phyloP scores from a whole-genome alignment of 371 early-diverging fungal species.

The Choanephora cucurbitarum region DNA sequence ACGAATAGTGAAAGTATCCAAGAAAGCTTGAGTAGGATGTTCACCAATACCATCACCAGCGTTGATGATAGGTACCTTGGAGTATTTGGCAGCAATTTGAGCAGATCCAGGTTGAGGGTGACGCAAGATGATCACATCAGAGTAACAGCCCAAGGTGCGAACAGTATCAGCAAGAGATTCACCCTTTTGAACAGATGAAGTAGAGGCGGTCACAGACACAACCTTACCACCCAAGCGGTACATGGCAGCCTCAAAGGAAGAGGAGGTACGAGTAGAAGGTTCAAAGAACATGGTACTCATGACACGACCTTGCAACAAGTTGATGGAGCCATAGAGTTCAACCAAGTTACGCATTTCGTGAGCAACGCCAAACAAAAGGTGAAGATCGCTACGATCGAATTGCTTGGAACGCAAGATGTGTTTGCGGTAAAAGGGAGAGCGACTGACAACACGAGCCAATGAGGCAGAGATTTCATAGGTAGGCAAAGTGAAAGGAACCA shows the following conservation, averaged over 20 bases:
- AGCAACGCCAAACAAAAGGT: conserved; percentile 92
- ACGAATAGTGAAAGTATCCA: conserved; percentile 94
- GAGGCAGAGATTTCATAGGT: conserved; percentile 64
- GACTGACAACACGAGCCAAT: conserved; percentile 62
- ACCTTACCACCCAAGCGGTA: conserved; percentile 90
- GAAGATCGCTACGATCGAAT: conserved; percentile 89
- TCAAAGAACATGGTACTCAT: conserved; percentile 96
- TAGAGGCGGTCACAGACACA: conserved; percentile 78
- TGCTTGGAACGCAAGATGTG: conserved; percentile 89
- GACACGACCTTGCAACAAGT: conserved; percentile 86
- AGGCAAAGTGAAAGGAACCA: conserved; percentile 36
- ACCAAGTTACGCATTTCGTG: conserved; percentile 95
- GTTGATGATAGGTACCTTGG: conserved; percentile 92
- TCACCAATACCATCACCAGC: conserved; percentile 98
- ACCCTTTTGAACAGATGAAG: conserved; percentile 93
- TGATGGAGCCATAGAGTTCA: conserved; percentile 83
- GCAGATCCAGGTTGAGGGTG: conserved; percentile 92
- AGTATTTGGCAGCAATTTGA: conserved; percentile 81
- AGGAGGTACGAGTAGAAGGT: conserved; percentile 92
- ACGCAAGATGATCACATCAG: conserved; percentile 89
- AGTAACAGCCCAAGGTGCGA: conserved; percentile 91
- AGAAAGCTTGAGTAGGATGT: conserved; percentile 97
- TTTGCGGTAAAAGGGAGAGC: conserved; percentile 91
- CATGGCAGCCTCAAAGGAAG: conserved; percentile 95
- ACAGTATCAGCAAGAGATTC: conserved; percentile 94